phyloP scores from a whole-genome alignment of 371 early-diverging fungal species.

The Homolaphlyctis polyrhiza region DNA sequence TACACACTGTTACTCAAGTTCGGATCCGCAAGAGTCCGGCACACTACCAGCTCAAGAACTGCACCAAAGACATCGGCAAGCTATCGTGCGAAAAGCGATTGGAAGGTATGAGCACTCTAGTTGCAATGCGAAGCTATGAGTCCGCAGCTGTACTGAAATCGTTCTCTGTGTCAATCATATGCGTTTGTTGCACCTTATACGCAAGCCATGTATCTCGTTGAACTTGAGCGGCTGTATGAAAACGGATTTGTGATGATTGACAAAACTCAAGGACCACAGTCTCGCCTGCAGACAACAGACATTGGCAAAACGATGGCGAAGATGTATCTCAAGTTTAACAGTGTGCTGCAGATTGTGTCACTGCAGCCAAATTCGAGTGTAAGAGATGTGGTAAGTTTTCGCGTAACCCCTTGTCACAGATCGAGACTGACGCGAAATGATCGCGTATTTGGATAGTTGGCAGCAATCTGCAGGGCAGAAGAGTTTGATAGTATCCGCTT shows the following conservation, averaged over 20 bases:
- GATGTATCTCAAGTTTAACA: constrained; percentile 34
- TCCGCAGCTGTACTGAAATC: neutral
- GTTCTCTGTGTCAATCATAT: neutral
- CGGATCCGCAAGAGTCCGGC: constrained; percentile 57
- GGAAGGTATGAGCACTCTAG: constrained; percentile 27
- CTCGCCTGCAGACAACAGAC: constrained; percentile 9
- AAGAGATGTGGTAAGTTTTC: constrained; percentile 19
- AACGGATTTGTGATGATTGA: constrained; percentile 21
- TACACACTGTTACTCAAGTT: constrained; percentile 18
- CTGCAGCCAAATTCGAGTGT: constrained; percentile 9
- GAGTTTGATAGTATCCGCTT: constrained; percentile 39
- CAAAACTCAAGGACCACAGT: too few species aligned
- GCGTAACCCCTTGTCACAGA: neutral
- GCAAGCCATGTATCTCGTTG: constrained; percentile 52
- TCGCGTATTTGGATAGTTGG: constrained; percentile 13
- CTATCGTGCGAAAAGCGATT: constrained; percentile 38
- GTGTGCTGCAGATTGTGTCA: constrained; percentile 20
- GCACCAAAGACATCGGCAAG: constrained; percentile 3
- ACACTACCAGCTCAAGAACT: constrained; percentile 48
- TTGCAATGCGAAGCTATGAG: neutral
- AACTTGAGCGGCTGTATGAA: constrained; percentile 32
- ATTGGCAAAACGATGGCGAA: constrained; percentile 40
- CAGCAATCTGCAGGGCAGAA: constrained; percentile 28
- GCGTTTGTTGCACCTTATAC: too few species aligned
- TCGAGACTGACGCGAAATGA: neutral